phyloP scores from a whole-genome alignment of 2,329 filamentous ascomycete species.

The Lecanosticta acicola region DNA sequence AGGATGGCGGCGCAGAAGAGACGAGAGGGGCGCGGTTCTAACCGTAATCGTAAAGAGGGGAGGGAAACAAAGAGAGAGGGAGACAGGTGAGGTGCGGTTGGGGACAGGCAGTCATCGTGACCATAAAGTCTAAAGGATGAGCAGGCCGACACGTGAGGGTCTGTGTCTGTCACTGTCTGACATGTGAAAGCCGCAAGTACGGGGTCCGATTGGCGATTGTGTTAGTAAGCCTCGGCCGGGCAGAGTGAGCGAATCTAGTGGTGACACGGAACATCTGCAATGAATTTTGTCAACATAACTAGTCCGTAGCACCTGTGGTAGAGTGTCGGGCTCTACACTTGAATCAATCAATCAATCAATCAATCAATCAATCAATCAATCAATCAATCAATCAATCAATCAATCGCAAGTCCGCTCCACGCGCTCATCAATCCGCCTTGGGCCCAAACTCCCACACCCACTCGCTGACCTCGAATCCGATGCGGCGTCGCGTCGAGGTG shows the following conservation, averaged over 20 bases:
- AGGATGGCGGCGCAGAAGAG: background rate
- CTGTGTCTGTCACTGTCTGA: slow-evolving; percentile 1
- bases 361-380: too few species aligned
- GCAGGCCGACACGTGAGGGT: background rate
- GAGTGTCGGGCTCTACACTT: too few species aligned
- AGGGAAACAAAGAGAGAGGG: background rate
- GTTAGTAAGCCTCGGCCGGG: background rate
- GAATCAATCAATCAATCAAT: too few species aligned
- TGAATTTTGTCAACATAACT: background rate
- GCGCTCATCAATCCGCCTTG: slow-evolving; percentile 7
- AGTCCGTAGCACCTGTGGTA: too few species aligned
- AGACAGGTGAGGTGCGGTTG: background rate
- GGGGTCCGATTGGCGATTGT: background rate
- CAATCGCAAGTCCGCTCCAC: too few species aligned
- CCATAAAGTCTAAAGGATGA: background rate
- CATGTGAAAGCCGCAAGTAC: slow-evolving; percentile 2
- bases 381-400: too few species aligned
- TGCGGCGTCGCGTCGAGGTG: slow-evolving; percentile 56
- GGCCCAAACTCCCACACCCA: slow-evolving; percentile 52
- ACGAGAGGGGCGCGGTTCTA: background rate
- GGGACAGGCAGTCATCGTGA: slow-evolving; percentile 1
- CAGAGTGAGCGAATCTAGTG: background rate
- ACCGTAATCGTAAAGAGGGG: slow-evolving; percentile 4
- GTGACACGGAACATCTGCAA: background rate
- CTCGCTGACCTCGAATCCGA: slow-evolving; percentile 84